Evolutionary conservation across 1,139 yeast species (phyloP).

Genomic region (Sugiyamaella xylanicola): DNA sequence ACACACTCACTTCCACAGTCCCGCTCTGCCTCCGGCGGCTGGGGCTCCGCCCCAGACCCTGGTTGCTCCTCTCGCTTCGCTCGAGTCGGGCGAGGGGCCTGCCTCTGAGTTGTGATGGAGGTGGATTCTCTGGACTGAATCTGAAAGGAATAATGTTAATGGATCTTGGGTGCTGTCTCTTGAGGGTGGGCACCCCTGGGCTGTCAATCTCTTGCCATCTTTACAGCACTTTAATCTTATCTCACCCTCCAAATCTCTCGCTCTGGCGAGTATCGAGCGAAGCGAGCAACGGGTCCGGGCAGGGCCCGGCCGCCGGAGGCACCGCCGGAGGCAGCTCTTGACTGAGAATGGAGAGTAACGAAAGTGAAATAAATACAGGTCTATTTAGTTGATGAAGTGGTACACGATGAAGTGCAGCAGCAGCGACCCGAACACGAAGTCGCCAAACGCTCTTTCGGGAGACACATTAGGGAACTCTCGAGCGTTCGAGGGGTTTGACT

Average conservation of each 20-base stretch:
- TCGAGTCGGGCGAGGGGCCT: no score
- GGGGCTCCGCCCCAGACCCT: neutral
- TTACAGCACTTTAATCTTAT: no score
- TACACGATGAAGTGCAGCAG: conserved; percentile 84
- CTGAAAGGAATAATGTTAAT: no score
- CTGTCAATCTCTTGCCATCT: no score
- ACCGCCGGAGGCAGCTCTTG: neutral
- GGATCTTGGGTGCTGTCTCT: neutral
- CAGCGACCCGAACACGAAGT: conserved; percentile 83
- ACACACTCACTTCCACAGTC: neutral
- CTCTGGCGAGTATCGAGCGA: neutral
- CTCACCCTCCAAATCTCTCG: no score
- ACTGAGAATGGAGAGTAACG: no score
- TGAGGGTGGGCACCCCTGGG: conserved; percentile 1
- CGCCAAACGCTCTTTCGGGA: conserved; percentile 86
- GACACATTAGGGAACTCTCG: conserved; percentile 55
- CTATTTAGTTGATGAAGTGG: conserved; percentile 78
- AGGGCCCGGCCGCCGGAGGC: neutral
- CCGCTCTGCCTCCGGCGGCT: neutral
- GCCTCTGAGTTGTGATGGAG: no score
- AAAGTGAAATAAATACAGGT: neutral
- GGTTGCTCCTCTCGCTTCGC: neutral
- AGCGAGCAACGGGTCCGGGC: neutral
- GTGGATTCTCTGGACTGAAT: no score
- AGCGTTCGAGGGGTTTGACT: conserved; percentile 50